Evolutionary conservation across 1,284 basidiomycete genomes (phyloP).

Genomic region (Trametes pubescens): DNA sequence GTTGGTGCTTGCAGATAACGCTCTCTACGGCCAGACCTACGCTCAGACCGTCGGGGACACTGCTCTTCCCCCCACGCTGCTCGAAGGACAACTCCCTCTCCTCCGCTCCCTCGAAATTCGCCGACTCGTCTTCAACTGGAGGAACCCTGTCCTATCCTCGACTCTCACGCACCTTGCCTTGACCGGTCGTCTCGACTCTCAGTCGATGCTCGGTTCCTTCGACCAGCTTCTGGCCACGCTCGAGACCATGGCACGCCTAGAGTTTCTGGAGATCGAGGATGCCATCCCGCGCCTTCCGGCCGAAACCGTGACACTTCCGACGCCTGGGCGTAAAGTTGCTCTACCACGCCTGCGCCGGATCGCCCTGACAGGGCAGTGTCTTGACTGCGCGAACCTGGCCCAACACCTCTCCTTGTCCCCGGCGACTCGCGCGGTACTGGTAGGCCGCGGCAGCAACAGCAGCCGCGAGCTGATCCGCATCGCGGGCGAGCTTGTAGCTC

Average conservation of each 20-base stretch:
- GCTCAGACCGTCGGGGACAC: not conserved
- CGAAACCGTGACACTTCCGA: not conserved
- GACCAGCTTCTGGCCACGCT: slow-evolving; percentile 19
- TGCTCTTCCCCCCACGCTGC: not conserved
- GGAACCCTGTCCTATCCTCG: slow-evolving; percentile 11
- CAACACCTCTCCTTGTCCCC: slow-evolving; percentile 18
- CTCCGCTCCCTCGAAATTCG: slow-evolving; percentile 19
- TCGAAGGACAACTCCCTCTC: slow-evolving; percentile 4
- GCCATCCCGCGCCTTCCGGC: slow-evolving; percentile 20
- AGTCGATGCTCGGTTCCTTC: slow-evolving; percentile 8
- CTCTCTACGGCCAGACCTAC: not conserved
- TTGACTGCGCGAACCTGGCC: slow-evolving; percentile 27
- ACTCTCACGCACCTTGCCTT: slow-evolving; percentile 22
- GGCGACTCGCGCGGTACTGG: not conserved
- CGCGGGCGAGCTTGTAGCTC: slow-evolving; percentile 8
- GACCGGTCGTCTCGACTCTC: not conserved
- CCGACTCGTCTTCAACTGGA: slow-evolving; percentile 17
- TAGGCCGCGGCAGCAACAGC: slow-evolving; percentile 4
- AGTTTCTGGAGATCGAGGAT: slow-evolving; percentile 17
- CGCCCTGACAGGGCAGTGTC: not conserved
- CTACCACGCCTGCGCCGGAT: slow-evolving; percentile 12
- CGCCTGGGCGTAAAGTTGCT: slow-evolving; percentile 8
- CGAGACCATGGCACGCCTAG: slow-evolving; percentile 12
- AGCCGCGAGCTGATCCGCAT: slow-evolving; percentile 14
- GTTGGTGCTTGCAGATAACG: slow-evolving; percentile 9